Conservation (phyloP, 768 basidiomycete genomes). For the Pisolithus marmoratus region DNA sequence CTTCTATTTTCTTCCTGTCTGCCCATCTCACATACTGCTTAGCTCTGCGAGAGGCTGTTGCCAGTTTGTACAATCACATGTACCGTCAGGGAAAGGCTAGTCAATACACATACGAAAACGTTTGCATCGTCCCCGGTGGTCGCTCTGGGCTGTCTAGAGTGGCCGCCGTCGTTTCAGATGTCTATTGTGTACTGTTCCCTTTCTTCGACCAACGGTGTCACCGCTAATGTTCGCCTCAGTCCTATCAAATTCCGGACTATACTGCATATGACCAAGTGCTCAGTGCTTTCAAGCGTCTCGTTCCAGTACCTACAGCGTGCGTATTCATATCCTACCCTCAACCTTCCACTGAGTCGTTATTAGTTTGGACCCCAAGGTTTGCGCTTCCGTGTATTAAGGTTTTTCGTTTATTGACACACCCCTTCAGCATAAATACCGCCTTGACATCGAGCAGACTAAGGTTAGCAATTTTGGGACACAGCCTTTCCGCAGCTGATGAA, state of each 20-base stretch:
- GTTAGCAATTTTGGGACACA: slow-evolving; percentile 26
- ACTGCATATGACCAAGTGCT: slow-evolving; percentile 84
- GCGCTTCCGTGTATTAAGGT: slow-evolving; percentile 1
- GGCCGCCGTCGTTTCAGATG: slow-evolving; percentile 87
- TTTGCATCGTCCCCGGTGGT: slow-evolving; percentile 93
- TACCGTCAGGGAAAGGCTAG: slow-evolving; percentile 78
- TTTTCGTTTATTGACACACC: slow-evolving; percentile 5
- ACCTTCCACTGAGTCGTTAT: slow-evolving; percentile 2
- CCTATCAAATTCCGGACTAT: slow-evolving; percentile 90
- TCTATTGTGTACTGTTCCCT: slow-evolving; percentile 58
- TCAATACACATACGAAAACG: slow-evolving; percentile 89
- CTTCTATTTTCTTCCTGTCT: neutral
- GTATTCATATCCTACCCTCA: slow-evolving; percentile 20
- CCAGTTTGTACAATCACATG: slow-evolving; percentile 80
- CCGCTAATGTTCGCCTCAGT: slow-evolving; percentile 33
- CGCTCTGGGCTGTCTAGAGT: slow-evolving; percentile 85
- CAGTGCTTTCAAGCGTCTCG: slow-evolving; percentile 81
- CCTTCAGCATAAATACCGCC: slow-evolving; percentile 57
- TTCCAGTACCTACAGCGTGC: slow-evolving; percentile 86
- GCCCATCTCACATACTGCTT: slow-evolving; percentile 6
- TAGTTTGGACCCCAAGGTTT: slow-evolving; percentile 44
- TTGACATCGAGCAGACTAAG: slow-evolving; percentile 78
- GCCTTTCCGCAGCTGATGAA: neutral
- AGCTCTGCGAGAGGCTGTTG: slow-evolving; percentile 87
- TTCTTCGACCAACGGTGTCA: neutral